Conservation (phyloP, 805 yeast genomes). For the Hyphopichia homilentoma region DNA sequence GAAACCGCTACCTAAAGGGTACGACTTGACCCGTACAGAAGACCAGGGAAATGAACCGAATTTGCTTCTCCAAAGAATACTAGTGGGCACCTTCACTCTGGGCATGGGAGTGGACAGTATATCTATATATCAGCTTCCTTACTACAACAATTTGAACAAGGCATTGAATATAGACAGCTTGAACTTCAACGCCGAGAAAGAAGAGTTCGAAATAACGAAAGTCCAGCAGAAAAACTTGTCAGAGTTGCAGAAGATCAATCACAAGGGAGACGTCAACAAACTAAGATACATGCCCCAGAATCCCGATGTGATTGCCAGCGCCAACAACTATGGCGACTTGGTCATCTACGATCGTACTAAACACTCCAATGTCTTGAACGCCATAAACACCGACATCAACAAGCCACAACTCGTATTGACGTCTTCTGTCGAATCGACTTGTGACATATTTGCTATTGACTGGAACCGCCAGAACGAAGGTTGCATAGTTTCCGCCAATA, state of each 20-base stretch:
- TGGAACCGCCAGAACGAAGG: slow-evolving; percentile 75
- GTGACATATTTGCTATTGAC: slow-evolving; percentile 65
- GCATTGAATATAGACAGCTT: slow-evolving; percentile 35
- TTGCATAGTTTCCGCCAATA: slow-evolving; percentile 53
- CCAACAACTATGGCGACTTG: slow-evolving; percentile 61
- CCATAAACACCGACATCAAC: slow-evolving; percentile 22
- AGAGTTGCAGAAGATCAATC: slow-evolving; percentile 57
- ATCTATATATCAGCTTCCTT: slow-evolving; percentile 31
- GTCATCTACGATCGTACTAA: slow-evolving; percentile 80
- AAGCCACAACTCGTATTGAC: slow-evolving; percentile 52
- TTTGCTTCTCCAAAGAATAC: slow-evolving; percentile 34
- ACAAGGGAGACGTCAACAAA: slow-evolving; percentile 68
- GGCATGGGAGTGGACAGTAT: slow-evolving; percentile 52
- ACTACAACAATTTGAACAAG: slow-evolving; percentile 25
- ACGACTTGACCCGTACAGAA: not conserved
- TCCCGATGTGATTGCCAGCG: slow-evolving; percentile 75
- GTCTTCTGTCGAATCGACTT: slow-evolving; percentile 7
- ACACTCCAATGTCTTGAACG: slow-evolving; percentile 44
- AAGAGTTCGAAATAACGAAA: slow-evolving; percentile 35
- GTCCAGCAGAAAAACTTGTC: slow-evolving; percentile 24
- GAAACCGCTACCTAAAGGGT: slow-evolving; percentile 4
- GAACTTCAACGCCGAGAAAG: slow-evolving; percentile 34
- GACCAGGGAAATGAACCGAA: too few relatives aligned
- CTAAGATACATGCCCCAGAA: slow-evolving; percentile 80
- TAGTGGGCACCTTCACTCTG: slow-evolving; percentile 64